Evolutionary conservation across 2,329 filamentous ascomycete genomes (phyloP), one percentile per base, ranked within the genome.

Genomic region (Aspergillus glaucus): DNA sequence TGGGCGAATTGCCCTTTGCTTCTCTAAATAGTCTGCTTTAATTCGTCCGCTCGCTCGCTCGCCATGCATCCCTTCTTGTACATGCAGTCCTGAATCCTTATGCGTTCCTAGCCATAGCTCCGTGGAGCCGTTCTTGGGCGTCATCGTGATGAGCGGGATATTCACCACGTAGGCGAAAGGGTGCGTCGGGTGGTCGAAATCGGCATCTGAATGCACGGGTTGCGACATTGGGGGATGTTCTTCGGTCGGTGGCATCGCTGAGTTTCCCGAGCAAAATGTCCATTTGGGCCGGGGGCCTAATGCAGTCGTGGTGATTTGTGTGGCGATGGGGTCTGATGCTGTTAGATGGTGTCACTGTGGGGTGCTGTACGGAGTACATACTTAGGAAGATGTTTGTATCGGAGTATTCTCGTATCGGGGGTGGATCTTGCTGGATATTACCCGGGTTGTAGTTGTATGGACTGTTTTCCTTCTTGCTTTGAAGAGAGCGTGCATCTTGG

Each of bases 21-120:
- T 59, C 2, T 68, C 68, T 0, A 81, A 55, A 2, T 47, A 49
- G 5, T 49, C 50, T 1, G 7, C 7, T 19, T 61, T 72, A 54
- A 82, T 79, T 6, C 73, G 68, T 15, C 75, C 76, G 57, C 75
- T 82, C 1, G 75, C 77, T 48, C 74, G 66, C 43, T 78, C 77
- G 12, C 74, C 79, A 50, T 79, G 76, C 7, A 62, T 59, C 2
- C 76, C 75, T 46, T 78, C 71, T 57, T 81, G 78, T 0, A 67
- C 66, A 10, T 66, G 45, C 50, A 71, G 45, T 44, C 58, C 56
- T 1, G 57, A 55, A 4, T 58, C 55, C 6, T 50, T 61, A 53
- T 82, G 79, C 1, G 79, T 81, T 12, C 78, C 78, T 2, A 81
- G 72, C 79, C 79, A 82, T n/a, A 82, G 55, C 63, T 81, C 79